Conservation (phyloP, 2,329 filamentous ascomycete genomes). For the Aureobasidium sp. region DNA sequence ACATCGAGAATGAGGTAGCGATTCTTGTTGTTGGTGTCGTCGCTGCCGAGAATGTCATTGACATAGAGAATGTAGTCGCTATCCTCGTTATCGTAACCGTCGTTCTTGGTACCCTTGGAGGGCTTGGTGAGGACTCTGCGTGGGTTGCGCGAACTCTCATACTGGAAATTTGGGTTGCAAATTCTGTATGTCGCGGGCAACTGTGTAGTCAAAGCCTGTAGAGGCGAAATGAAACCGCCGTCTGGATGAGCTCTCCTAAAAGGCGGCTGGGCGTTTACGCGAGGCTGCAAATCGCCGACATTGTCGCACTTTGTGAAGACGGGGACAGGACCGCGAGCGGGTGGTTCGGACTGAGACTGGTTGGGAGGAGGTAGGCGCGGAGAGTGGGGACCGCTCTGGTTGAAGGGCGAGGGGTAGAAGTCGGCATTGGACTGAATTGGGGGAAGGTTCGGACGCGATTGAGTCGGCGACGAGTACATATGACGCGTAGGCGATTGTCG, state of each 20-base stretch:
- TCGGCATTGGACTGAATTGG: conserved; percentile 56
- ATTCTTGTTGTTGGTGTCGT: conserved; percentile 98
- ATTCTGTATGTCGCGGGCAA: conserved; percentile 94
- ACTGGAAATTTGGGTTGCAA: conserved; percentile 97
- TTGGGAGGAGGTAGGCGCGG: conserved; percentile 15
- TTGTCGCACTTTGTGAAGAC: conserved; percentile 77
- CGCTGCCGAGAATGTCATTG: conserved; percentile 95
- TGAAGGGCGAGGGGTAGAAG: conserved; percentile 32
- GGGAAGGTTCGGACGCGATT: conserved; percentile 56
- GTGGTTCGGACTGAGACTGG: neutral
- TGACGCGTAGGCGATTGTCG: conserved; percentile 73
- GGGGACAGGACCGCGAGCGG: conserved; percentile 62
- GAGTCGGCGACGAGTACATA: conserved; percentile 52
- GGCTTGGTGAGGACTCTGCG: conserved; percentile 94
- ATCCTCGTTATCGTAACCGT: conserved; percentile 97
- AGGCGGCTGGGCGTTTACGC: conserved; percentile 77
- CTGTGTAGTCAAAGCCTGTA: conserved; percentile 91
- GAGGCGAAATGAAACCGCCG: conserved; percentile 93
- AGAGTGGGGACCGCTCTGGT: conserved; percentile 14
- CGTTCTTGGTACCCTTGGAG: conserved; percentile 97
- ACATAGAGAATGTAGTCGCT: conserved; percentile 99
- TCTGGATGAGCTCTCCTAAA: conserved; percentile 93
- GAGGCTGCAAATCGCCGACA: conserved; percentile 68
- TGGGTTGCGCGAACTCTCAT: conserved; percentile 94
- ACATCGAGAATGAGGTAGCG: conserved; percentile 96